phyloP scores from a whole-genome alignment of 495 filamentous ascomycete genomes.

The Lichenothelia convexa region DNA sequence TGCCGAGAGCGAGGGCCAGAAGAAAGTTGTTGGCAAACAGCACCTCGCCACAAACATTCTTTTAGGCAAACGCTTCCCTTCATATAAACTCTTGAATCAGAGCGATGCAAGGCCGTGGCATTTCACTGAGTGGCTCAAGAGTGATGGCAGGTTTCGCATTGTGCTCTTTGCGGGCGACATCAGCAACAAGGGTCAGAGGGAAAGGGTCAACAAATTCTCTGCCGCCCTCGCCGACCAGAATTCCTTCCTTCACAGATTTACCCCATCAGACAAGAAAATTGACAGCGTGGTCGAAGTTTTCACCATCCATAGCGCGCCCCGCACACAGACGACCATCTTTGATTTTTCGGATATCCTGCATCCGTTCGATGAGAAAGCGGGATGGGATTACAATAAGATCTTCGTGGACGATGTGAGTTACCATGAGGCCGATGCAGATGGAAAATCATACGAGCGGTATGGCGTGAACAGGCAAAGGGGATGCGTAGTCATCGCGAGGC shows the following conservation, averaged over 20 bases:
- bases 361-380: conserved; percentile 34
- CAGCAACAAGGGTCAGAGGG: conserved; percentile 21
- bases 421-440: conserved; percentile 38
- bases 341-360: conserved; percentile 41
- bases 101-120: conserved; percentile 17
- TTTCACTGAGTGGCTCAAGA: conserved; percentile 22
- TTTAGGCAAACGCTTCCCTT: conserved; percentile 18
- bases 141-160: conserved; percentile 45
- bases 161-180: conserved; percentile 49
- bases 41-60: conserved; percentile 14
- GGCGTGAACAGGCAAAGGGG: conserved; percentile 41
- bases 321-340: conserved; percentile 32
- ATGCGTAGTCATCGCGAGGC: conserved; percentile 40
- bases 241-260: conserved; percentile 26
- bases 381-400: conserved; percentile 48
- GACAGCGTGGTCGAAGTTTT: conserved; percentile 38
- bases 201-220: conserved; percentile 29
- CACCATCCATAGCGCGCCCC: conserved; percentile 37
- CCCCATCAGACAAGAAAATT: conserved; percentile 21
- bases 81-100: conserved; percentile 18
- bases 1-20: conserved; percentile 9
- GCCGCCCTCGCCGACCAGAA: conserved; percentile 18
- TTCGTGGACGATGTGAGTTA: conserved; percentile 44
- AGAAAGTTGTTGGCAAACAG: conserved; percentile 12
- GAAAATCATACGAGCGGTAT: conserved; percentile 43